Percentiles rank a stretch among this genome's conserved stretches.
Evolutionary conservation across 2,329 filamentous ascomycete genomes (phyloP).

Genomic region (Diaporthe helianthi): DNA sequence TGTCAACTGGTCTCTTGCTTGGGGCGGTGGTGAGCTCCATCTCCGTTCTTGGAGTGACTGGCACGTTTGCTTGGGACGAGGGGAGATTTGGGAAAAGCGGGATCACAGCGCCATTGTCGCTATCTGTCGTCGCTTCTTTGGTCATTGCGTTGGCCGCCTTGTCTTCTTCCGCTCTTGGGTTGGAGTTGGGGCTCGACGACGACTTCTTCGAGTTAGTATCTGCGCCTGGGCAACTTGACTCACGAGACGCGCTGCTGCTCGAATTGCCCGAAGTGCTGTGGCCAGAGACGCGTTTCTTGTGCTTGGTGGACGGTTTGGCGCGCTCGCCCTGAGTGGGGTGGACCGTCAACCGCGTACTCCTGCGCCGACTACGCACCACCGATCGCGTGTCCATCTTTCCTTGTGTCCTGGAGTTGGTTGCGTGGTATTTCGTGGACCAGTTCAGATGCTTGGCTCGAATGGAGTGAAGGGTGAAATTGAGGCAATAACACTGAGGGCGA

Average conservation of each 20-base stretch:
- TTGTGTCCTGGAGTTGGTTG: neutral
- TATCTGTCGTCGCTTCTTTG: neutral
- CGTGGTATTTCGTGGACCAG: no score
- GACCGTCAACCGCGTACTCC: conserved; percentile 1
- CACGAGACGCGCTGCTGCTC: neutral
- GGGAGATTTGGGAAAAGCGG: neutral
- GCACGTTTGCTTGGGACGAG: neutral
- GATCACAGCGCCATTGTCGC: neutral
- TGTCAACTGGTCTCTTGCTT: neutral
- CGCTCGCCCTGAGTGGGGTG: neutral
- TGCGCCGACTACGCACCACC: conserved; percentile 9
- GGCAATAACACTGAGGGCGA: neutral
- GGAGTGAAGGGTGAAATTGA: neutral
- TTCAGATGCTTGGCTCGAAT: neutral
- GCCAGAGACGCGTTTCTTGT: neutral
- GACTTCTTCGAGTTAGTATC: neutral
- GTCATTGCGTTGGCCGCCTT: neutral
- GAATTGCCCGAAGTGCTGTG: neutral
- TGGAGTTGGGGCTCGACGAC: neutral
- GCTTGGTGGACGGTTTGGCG: neutral
- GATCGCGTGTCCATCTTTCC: conserved; percentile 18
- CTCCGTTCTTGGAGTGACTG: neutral
- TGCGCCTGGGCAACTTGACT: neutral
- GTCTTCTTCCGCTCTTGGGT: neutral
- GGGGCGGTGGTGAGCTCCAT: neutral